A percentile compares a stretch with the other conserved stretches of the same genome.
These are phyloP conservation scores for Candida boleticola DNA, from an alignment of 805 yeast genomes.

Conservation along the genomic window DNA sequence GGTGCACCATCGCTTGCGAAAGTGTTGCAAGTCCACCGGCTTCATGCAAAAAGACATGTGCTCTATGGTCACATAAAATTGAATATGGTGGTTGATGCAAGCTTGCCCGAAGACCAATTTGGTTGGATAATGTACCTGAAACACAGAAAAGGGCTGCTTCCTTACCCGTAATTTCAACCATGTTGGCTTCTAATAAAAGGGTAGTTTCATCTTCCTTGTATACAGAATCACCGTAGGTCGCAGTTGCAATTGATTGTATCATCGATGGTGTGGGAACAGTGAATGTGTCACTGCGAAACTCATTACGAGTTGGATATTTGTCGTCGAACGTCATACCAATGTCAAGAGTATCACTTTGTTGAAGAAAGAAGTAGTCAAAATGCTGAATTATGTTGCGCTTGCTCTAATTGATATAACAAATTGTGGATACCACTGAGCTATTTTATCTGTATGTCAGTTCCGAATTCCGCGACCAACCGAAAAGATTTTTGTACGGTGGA, in stretches of 20 bases:
- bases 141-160: constrained; percentile 41
- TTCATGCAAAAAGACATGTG: constrained; percentile 37
- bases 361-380: too few species aligned
- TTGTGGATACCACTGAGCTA: background rate
- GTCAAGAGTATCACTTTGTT: too few species aligned
- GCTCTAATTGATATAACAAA: too few species aligned
- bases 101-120: constrained; percentile 37
- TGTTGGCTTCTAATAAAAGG: constrained; percentile 29
- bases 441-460: too few species aligned
- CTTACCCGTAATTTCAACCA: constrained; percentile 37
- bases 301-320: constrained; percentile 29
- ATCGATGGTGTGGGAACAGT: constrained; percentile 80
- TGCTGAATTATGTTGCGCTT: too few species aligned
- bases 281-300: constrained; percentile 69
- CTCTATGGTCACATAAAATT: constrained; percentile 36
- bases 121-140: constrained; percentile 43
- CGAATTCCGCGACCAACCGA: too few species aligned
- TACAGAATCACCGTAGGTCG: constrained; percentile 43
- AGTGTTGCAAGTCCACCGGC: constrained; percentile 44
- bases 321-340: too few species aligned
- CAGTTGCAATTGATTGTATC: constrained; percentile 44
- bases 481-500: too few species aligned
- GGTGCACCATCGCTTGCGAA: constrained; percentile 42
- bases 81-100: constrained; percentile 42
- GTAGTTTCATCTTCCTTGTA: constrained; percentile 41